Evolutionary conservation across 2,329 filamentous ascomycete species (phyloP).

Genomic region (Trichophyton rubrum): DNA sequence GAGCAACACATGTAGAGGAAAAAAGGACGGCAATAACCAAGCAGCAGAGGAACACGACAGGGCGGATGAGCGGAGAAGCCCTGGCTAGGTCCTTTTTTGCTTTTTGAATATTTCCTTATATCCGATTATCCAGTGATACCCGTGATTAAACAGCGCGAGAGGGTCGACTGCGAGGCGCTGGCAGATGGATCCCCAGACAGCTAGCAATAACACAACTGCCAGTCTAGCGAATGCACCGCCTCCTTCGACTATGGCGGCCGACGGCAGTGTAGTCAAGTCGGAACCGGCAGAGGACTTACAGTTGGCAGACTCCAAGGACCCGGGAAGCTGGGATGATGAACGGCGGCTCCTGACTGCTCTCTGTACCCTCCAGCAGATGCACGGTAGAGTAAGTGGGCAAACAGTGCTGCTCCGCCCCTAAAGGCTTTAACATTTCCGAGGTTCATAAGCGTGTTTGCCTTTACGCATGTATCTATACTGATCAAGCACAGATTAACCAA

Average conservation of each 20-base stretch:
- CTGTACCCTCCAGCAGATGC: conserved; percentile 30
- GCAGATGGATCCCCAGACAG: background rate
- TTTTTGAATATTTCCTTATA: too few species aligned
- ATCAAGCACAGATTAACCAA: conserved; percentile 27
- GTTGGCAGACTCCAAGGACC: background rate
- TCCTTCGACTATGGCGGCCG: background rate
- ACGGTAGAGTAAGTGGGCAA: conserved; percentile 15
- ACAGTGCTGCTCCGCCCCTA: too few species aligned
- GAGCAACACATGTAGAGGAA: background rate
- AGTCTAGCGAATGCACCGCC: background rate
- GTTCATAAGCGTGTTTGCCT: too few species aligned
- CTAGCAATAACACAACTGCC: background rate
- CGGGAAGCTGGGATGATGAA: conserved; percentile 23
- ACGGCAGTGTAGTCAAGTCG: background rate
- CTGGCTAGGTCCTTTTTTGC: background rate
- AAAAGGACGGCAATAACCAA: background rate
- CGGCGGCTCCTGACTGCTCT: conserved; percentile 29
- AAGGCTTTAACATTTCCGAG: too few species aligned
- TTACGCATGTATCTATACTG: background rate
- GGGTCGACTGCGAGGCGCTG: background rate
- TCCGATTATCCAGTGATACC: background rate
- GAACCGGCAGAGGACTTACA: background rate
- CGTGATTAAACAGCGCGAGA: background rate
- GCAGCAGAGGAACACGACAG: background rate
- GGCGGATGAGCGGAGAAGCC: background rate